A percentile compares a stretch with the other conserved stretches of the same genome.
These are phyloP conservation scores for Thielaviopsis cerberus DNA, from an alignment of 2,329 filamentous ascomycete genomes.

Conservation along the genomic window DNA sequence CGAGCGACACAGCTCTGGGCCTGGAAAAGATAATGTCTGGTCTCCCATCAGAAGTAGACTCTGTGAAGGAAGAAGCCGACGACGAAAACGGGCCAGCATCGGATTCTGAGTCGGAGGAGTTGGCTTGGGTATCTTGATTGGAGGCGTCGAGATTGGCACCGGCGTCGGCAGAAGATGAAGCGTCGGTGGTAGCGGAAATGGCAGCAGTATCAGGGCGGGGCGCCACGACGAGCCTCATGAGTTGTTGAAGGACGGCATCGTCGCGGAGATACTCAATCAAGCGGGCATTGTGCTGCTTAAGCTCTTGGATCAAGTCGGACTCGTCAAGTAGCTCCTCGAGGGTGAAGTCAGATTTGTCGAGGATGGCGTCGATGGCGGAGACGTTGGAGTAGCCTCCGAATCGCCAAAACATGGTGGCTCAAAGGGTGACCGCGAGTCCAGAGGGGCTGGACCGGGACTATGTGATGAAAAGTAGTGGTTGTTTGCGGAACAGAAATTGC, in stretches of 20 bases:
- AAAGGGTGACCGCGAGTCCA: slow-evolving; percentile 17
- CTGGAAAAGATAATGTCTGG: slow-evolving; percentile 26
- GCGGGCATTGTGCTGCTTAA: slow-evolving; percentile 96
- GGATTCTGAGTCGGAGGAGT: neutral
- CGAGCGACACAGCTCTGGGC: slow-evolving; percentile 33
- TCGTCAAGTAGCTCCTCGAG: slow-evolving; percentile 93
- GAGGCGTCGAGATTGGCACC: slow-evolving; percentile 30
- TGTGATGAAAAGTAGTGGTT: too few species aligned
- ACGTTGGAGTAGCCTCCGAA: slow-evolving; percentile 98
- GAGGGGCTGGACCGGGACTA: slow-evolving; percentile 14
- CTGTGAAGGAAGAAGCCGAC: neutral
- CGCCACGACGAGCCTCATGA: slow-evolving; percentile 82
- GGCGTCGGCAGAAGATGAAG: slow-evolving; percentile 25
- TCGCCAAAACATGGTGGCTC: slow-evolving; percentile 91
- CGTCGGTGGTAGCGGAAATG: slow-evolving; percentile 17
- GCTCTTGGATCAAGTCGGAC: slow-evolving; percentile 86
- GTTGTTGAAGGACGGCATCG: slow-evolving; percentile 61
- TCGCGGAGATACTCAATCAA: slow-evolving; percentile 90
- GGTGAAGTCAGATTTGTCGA: slow-evolving; percentile 89
- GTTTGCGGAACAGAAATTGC: too few species aligned
- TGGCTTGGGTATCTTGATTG: slow-evolving; percentile 33
- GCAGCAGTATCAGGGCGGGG: slow-evolving; percentile 43
- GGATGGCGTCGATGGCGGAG: slow-evolving; percentile 86
- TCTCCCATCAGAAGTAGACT: slow-evolving; percentile 14
- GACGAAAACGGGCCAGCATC: neutral